Base-by-base conservation (phyloP, 2,329 filamentous ascomycete species). In the Fusarium fracticaudum region DNA sequence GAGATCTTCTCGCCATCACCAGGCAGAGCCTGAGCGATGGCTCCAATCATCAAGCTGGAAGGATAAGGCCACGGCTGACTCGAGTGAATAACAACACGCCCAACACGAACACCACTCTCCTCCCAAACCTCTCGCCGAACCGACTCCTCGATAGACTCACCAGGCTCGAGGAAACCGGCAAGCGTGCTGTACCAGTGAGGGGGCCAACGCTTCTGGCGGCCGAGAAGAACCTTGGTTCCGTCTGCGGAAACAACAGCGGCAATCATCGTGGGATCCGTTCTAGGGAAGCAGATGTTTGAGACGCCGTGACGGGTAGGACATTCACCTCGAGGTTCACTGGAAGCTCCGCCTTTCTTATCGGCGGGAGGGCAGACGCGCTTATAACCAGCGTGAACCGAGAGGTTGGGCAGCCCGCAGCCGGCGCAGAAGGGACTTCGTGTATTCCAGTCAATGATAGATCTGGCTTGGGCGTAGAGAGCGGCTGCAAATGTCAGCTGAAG, bases 231-330 rank as follows among this genome's bases (percentile, higher is more conserved):
- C 70, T 91, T 90, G 74, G 91, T 89, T 57, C 93, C 93, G 76
- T 97, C 94, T 58, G 91, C 87, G 60, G 93, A 97, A 38, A 98
- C 90, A 17, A 98, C 92, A 2, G 95, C 96, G 84, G 97, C 95
- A 84, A 99, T 99, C 81, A 98, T 95, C 35, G 94, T 97, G 2
- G 95, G 95, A 78, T 98, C 95, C 5, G 96, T 98, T 58, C 95
- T 91, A 6, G 96, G 96, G 86, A 98, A 98, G 79, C 89, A 92
- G 60, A 98, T 87, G 83, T 99, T 99, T 38, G 95, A 97, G 51
- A 99, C 85, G 33, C 94, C 95, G 44, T 91, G 92, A 61, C 96
- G 90, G 2, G 95, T 97, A 13, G 90, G 91, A 83, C 96, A 99
- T 24, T 92, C 88, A 3, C 87, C 88, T 14, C 94, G 91, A 47